Conservation (phyloP, 2,329 filamentous ascomycete species). For the Epichloe hybrida region DNA sequence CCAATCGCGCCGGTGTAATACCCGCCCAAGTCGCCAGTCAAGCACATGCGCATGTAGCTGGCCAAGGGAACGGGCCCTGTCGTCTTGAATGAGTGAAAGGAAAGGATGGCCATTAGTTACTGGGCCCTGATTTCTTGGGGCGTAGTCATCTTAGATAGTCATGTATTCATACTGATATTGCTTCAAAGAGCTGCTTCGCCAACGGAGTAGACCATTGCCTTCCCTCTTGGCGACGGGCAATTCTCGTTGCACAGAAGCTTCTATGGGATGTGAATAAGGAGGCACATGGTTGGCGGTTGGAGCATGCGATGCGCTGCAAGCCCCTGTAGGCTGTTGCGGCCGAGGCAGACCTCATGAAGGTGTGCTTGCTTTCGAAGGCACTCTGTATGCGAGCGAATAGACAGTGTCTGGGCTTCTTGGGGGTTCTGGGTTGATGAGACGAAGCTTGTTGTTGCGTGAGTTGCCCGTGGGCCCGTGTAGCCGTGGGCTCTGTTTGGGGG, state of each 20-base stretch:
- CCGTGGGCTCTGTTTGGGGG: not conserved
- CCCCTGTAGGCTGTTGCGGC: not conserved
- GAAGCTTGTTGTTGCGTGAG: not conserved
- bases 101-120: not conserved
- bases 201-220: slow-evolving; percentile 85
- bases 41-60: slow-evolving; percentile 95
- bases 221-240: slow-evolving; percentile 15
- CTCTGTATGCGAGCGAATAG: too few species aligned
- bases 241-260: slow-evolving; percentile 1
- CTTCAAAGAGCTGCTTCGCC: slow-evolving; percentile 73
- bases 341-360: not conserved
- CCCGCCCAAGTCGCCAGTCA: slow-evolving; percentile 78
- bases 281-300: not conserved
- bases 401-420: too few species aligned
- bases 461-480: not conserved
- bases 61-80: slow-evolving; percentile 88
- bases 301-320: slow-evolving; percentile 2
- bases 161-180: slow-evolving; percentile 54
- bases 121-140: too few species aligned
- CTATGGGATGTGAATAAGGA: not conserved
- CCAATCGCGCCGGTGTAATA: slow-evolving; percentile 76
- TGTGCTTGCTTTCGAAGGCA: too few species aligned
- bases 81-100: slow-evolving; percentile 22
- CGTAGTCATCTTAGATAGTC: not conserved
- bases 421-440: not conserved